A percentile compares a stretch with the other conserved stretches of the same genome.
Conservation (phyloP, 208 protist genomes). For the Angomonas ambiguus region DNA sequence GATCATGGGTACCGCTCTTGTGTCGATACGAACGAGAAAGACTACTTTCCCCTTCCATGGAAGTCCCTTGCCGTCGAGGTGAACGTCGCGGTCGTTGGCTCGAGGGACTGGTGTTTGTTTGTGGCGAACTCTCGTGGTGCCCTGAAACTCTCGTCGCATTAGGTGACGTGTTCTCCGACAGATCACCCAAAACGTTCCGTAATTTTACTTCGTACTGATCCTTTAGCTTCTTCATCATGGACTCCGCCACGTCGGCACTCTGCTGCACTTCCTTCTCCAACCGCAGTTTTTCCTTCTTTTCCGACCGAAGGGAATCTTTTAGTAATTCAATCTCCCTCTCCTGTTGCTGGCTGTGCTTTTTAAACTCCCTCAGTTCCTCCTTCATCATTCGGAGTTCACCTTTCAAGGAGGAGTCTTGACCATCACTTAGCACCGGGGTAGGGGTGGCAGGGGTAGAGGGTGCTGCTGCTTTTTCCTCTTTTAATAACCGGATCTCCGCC, state of each 20-base stretch:
- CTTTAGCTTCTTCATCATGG: not conserved
- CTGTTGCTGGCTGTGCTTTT: slow-evolving; percentile 17
- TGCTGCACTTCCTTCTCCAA: slow-evolving; percentile 1
- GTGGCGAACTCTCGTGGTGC: not conserved
- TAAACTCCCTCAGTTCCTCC: not conserved
- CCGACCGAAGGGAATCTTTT: not conserved
- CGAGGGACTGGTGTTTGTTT: not conserved
- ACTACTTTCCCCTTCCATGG: slow-evolving; percentile 5
- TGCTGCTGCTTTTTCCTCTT: not conserved
- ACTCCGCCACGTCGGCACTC: not conserved
- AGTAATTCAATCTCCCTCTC: slow-evolving; percentile 11
- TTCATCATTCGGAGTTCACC: not conserved
- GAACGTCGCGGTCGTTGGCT: not conserved
- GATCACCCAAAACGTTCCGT: too few species aligned
- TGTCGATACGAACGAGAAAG: not conserved
- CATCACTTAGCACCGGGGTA: not conserved
- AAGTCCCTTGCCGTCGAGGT: not conserved
- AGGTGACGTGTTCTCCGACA: not conserved
- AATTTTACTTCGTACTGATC: not conserved
- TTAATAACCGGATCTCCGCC: not conserved
- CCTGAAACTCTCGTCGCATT: not conserved
- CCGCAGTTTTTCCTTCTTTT: not conserved
- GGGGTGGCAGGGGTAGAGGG: not conserved
- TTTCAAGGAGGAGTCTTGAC: not conserved
- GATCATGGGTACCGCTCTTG: not conserved